phyloP scores from a whole-genome alignment of 2,329 filamentous ascomycete species.

The Myotisia sp. region DNA sequence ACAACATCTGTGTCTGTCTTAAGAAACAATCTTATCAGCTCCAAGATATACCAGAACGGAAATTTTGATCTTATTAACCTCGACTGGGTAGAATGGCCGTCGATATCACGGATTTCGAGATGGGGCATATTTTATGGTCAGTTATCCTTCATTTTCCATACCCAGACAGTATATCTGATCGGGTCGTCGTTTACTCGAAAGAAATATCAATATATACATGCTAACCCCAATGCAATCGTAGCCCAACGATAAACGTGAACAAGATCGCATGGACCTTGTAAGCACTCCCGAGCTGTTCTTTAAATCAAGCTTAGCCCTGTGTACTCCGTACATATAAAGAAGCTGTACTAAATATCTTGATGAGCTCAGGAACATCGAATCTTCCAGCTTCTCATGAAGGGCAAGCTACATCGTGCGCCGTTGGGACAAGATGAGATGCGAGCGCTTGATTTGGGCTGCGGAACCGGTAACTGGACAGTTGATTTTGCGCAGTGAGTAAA shows the following conservation, averaged over 20 bases:
- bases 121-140: slow-evolving; percentile 11
- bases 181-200: too few species aligned
- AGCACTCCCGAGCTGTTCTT: not conserved
- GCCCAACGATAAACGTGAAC: slow-evolving; percentile 12
- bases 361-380: slow-evolving; percentile 8
- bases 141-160: not conserved
- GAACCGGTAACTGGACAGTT: slow-evolving; percentile 10
- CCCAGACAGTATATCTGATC: not conserved
- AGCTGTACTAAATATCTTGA: not conserved
- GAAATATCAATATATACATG: slow-evolving; percentile 1
- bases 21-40: not conserved
- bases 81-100: slow-evolving; percentile 7
- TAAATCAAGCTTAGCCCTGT: not conserved
- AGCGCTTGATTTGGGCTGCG: slow-evolving; percentile 11
- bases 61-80: not conserved
- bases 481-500: slow-evolving; percentile 12
- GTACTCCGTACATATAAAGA: not conserved
- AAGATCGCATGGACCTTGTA: slow-evolving; percentile 12
- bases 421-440: slow-evolving; percentile 2
- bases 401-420: slow-evolving; percentile 8
- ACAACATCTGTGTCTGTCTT: not conserved
- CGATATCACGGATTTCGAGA: slow-evolving; percentile 11
- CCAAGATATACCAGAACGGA: not conserved
- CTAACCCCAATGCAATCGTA: too few species aligned
- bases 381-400: slow-evolving; percentile 7